Evolutionary conservation across 768 basidiomycete species (phyloP).

Genomic region (Psilocybe subaeruginosa): DNA sequence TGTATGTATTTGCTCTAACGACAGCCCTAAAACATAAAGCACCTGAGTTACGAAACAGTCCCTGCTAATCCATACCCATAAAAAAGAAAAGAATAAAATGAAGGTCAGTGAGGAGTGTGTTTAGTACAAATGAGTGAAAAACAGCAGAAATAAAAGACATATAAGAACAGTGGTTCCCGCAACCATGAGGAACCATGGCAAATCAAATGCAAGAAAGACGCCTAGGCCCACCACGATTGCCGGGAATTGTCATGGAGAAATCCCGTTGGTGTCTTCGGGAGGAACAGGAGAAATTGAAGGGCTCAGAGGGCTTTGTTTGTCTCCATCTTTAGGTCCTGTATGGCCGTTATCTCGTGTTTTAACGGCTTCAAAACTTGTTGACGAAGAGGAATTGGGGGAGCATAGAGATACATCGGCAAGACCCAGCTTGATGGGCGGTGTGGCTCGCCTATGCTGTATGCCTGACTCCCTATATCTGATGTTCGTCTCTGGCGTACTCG

Average conservation of each 20-base stretch:
- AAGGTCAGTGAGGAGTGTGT: not conserved
- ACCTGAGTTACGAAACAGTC: not conserved
- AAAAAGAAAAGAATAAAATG: not conserved
- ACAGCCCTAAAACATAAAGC: not conserved
- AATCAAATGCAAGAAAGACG: constrained; percentile 10
- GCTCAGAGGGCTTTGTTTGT: not conserved
- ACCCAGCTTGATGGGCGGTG: constrained; percentile 8
- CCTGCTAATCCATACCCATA: not conserved
- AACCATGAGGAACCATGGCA: constrained; percentile 22
- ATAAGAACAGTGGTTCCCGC: constrained; percentile 10
- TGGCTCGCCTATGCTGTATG: not conserved
- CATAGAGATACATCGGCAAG: not conserved
- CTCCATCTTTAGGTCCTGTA: constrained; percentile 6
- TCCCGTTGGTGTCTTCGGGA: not conserved
- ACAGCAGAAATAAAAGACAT: constrained; percentile 11
- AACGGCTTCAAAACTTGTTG: constrained; percentile 7
- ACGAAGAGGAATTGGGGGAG: not conserved
- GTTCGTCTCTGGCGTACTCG: constrained; percentile 3
- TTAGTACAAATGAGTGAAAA: not conserved
- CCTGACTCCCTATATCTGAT: not conserved
- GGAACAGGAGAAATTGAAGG: not conserved
- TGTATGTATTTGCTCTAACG: not conserved
- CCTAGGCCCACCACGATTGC: constrained; percentile 23
- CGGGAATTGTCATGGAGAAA: constrained; percentile 24
- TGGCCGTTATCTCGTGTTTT: constrained; percentile 17